A percentile compares a stretch with the other conserved stretches of the same genome.
phyloP scores from a whole-genome alignment of 208 protist genomes.

The Trypanosoma grayi region DNA sequence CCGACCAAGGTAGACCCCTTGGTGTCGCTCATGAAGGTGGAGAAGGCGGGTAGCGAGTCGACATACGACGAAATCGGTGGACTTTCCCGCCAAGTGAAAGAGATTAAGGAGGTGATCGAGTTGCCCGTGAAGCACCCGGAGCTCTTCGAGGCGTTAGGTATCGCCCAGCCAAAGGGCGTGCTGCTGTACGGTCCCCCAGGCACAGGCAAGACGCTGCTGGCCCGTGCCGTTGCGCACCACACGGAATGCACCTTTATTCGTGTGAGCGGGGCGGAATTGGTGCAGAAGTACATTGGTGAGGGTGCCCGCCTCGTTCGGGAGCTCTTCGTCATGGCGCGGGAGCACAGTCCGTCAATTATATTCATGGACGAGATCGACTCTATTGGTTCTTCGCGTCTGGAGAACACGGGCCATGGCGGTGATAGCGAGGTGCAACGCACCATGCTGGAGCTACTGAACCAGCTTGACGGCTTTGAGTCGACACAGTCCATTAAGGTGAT shows the following conservation, averaged over 20 bases:
- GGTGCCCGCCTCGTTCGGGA: constrained; percentile 99
- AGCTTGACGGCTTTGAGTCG: constrained; percentile 99
- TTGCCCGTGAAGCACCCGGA: constrained; percentile 97
- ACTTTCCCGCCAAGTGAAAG: constrained; percentile 98
- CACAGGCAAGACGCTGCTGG: constrained; percentile 98
- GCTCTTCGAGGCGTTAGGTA: constrained; percentile 99
- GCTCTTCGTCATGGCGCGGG: constrained; percentile 99
- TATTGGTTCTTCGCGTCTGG: constrained; percentile 95
- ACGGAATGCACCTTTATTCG: constrained; percentile 99
- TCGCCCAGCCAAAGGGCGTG: constrained; percentile 99
- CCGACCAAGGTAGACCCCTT: constrained; percentile 99
- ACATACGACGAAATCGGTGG: constrained; percentile 99
- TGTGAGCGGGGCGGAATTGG: constrained; percentile 99
- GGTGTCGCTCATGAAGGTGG: constrained; percentile 99
- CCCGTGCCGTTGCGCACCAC: constrained; percentile 99
- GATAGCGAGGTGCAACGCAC: constrained; percentile 99
- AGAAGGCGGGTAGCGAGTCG: constrained; percentile 99
- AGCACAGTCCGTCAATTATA: constrained; percentile 99
- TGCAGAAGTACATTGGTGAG: constrained; percentile 99
- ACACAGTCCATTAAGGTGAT: constrained; percentile 99
- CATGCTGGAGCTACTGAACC: constrained; percentile 99
- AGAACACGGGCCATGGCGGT: constrained; percentile 78
- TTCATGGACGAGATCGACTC: constrained; percentile 99
- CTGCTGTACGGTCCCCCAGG: constrained; percentile 98
- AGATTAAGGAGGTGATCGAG: constrained; percentile 90